A percentile compares a stretch with the other conserved stretches of the same genome.
These are phyloP conservation scores for Starmerella davenportii DNA, from an alignment of 805 yeast species.

Conservation along the genomic window DNA sequence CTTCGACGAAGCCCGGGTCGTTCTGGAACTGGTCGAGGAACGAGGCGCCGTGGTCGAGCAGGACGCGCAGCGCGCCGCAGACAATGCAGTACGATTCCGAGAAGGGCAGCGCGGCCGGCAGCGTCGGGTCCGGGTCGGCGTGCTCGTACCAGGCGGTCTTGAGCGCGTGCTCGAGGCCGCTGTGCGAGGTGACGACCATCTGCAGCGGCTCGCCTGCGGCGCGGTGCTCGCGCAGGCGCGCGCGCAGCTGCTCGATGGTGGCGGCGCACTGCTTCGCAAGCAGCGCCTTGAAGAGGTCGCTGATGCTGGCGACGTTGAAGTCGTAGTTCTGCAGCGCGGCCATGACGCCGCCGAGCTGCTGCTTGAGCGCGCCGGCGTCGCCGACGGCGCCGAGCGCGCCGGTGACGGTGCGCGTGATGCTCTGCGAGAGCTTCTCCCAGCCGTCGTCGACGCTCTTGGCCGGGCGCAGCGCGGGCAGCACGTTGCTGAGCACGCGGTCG, in stretches of 20 bases:
- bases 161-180: constrained; percentile 45
- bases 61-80: constrained; percentile 54
- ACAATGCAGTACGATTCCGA: constrained; percentile 76
- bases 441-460: constrained; percentile 49
- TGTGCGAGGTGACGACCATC: constrained; percentile 41
- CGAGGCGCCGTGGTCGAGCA: constrained; percentile 42
- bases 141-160: constrained; percentile 48
- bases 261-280: constrained; percentile 45
- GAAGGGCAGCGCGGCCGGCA: constrained; percentile 62
- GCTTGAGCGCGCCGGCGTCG: constrained; percentile 30
- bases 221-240: constrained; percentile 43
- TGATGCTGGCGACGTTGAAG: constrained; percentile 40
- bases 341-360: constrained; percentile 47
- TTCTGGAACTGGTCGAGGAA: constrained; percentile 51
- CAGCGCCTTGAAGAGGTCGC: constrained; percentile 39
- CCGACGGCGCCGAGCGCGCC: constrained; percentile 19
- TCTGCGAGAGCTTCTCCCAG: constrained; percentile 47
- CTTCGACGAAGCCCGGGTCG: constrained; percentile 40
- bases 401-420: constrained; percentile 17
- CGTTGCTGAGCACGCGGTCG: constrained; percentile 46
- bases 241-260: constrained; percentile 36
- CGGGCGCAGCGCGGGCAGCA: constrained; percentile 44
- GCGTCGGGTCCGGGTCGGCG: constrained; percentile 25
- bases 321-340: constrained; percentile 62
- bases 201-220: constrained; percentile 72